Percentiles rank a stretch among this genome's conserved stretches.
Evolutionary conservation across 2,329 filamentous ascomycete species (phyloP).

Genomic region (Trichophyton mentagrophytes): DNA sequence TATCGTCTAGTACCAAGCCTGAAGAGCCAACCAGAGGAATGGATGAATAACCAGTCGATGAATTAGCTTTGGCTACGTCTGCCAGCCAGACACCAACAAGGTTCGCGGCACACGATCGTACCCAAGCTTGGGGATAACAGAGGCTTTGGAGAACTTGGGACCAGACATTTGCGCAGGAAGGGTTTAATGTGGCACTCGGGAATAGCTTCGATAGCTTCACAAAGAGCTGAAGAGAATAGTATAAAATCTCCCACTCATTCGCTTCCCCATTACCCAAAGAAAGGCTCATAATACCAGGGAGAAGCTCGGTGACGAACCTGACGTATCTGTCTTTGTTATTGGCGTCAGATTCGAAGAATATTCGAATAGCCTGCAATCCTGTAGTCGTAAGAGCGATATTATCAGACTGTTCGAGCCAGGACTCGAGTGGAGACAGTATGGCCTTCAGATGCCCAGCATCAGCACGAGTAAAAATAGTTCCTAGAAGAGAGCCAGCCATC

Average conservation of each 20-base stretch:
- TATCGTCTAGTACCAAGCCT: conserved; percentile 54
- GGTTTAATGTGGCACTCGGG: conserved; percentile 50
- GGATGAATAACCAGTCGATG: conserved; percentile 38
- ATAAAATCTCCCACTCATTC: conserved; percentile 55
- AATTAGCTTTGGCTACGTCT: conserved; percentile 58
- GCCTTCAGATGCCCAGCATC: conserved; percentile 58
- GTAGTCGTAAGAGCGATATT: conserved; percentile 59
- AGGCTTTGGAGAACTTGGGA: conserved; percentile 53
- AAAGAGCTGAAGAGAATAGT: conserved; percentile 58
- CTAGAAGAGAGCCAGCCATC: conserved; percentile 66
- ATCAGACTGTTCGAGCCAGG: conserved; percentile 64
- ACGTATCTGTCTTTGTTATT: conserved; percentile 56
- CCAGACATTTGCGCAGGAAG: conserved; percentile 57
- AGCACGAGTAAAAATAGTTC: conserved; percentile 65
- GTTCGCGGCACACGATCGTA: conserved; percentile 64
- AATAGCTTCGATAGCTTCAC: conserved; percentile 55
- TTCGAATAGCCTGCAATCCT: conserved; percentile 65
- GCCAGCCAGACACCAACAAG: conserved; percentile 66
- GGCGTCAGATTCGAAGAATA: conserved; percentile 64
- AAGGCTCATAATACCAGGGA: conserved; percentile 42
- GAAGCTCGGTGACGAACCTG: conserved; percentile 42
- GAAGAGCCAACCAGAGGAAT: conserved; percentile 56
- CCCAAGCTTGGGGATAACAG: conserved; percentile 56
- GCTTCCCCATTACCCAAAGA: conserved; percentile 40
- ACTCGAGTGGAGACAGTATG: conserved; percentile 57